These are phyloP conservation scores for Neofusicoccum kwambonambiense DNA, from an alignment of 2,329 filamentous ascomycete genomes.

Conservation along the genomic window DNA sequence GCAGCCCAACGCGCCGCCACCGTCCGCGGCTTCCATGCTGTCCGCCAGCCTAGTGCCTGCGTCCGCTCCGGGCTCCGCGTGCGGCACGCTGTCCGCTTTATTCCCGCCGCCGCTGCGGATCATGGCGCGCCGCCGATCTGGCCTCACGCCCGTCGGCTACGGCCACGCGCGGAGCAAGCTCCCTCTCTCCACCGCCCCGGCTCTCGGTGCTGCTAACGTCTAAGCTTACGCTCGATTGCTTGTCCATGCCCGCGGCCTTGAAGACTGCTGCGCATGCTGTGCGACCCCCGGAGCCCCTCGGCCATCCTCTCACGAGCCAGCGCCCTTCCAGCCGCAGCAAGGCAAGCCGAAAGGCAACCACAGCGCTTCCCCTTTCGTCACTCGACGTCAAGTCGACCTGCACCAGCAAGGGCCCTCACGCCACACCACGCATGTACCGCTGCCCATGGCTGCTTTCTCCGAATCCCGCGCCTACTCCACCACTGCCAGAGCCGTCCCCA, in stretches of 20 bases:
- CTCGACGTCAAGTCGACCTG: background rate
- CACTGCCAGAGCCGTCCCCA: background rate
- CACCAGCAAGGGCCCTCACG: background rate
- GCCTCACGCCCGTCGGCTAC: background rate
- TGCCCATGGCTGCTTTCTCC: background rate
- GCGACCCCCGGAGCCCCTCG: background rate
- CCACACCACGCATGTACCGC: background rate
- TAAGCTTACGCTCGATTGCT: background rate
- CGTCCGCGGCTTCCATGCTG: background rate
- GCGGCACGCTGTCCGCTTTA: constrained; percentile 10
- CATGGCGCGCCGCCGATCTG: constrained; percentile 2
- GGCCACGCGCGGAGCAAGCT: constrained; percentile 1
- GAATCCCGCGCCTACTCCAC: background rate
- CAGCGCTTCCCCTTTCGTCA: background rate
- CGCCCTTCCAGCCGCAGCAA: background rate
- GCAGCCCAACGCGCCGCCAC: background rate
- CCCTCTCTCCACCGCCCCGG: constrained; percentile 4
- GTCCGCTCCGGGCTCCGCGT: background rate
- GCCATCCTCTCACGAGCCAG: background rate
- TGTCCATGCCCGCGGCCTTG: background rate
- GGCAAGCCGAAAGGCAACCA: background rate
- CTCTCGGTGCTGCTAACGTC: constrained; percentile 4
- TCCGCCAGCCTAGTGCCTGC: background rate
- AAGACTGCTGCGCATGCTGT: background rate
- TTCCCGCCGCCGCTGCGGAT: constrained; percentile 7